Evolutionary conservation across 1,284 basidiomycete genomes (phyloP).

Genomic region (Apiotrichum porosum): DNA sequence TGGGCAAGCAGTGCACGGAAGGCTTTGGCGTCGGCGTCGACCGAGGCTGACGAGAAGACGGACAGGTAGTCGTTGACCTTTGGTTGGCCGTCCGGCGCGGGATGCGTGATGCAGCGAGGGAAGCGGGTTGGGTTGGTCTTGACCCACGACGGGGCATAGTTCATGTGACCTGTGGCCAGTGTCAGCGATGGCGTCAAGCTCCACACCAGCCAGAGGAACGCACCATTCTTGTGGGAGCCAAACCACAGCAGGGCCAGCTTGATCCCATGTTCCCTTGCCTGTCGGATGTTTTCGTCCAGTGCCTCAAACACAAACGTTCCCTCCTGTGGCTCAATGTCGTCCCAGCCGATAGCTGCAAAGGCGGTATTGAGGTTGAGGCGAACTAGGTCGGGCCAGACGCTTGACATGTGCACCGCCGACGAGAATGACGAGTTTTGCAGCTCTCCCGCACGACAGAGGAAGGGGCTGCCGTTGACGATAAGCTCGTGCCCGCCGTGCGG

Average conservation of each 20-base stretch:
- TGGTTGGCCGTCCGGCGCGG: too few species aligned
- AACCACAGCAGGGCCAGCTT: conserved; percentile 17
- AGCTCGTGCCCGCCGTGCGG: conserved; percentile 5
- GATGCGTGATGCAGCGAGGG: conserved; percentile 5
- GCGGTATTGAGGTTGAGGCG: conserved; percentile 11
- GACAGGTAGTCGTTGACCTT: conserved; percentile 6
- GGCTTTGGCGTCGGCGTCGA: conserved; percentile 12
- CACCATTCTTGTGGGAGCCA: conserved; percentile 17
- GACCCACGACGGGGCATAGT: conserved; percentile 16
- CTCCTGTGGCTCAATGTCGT: conserved; percentile 16
- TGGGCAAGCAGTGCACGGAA: conserved; percentile 11
- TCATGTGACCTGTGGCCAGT: conserved; percentile 3
- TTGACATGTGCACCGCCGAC: conserved; percentile 7
- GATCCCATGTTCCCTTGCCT: conserved; percentile 10
- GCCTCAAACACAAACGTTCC: conserved; percentile 13
- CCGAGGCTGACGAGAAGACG: conserved; percentile 2
- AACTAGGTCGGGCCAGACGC: conserved; percentile 6
- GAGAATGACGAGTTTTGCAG: conserved; percentile 16
- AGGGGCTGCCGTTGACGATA: conserved; percentile 9
- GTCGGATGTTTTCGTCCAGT: conserved; percentile 10
- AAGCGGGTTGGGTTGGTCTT: conserved; percentile 17
- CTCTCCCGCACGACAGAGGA: conserved; percentile 10
- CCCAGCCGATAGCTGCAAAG: conserved; percentile 12
- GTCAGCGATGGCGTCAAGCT: background rate
- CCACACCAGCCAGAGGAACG: too few species aligned